A percentile compares a stretch with the other conserved stretches of the same genome.
These are phyloP conservation scores for Amanita rubescens DNA, from an alignment of 768 basidiomycete species.

Conservation along the genomic window DNA sequence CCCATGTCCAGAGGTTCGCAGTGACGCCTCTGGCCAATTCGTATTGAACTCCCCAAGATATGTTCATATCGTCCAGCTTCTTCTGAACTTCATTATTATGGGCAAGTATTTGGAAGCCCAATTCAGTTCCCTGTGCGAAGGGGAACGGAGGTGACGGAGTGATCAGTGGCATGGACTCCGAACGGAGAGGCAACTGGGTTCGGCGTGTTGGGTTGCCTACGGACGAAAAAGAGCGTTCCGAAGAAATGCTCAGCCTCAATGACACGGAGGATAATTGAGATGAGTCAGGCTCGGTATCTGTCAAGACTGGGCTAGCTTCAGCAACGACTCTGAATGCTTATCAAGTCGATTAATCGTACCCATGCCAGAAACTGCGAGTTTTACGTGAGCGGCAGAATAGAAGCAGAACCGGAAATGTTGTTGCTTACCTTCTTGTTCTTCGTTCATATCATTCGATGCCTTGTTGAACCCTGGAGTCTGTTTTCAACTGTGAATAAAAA, in stretches of 20 bases:
- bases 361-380: constrained; percentile 3
- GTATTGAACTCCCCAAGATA: constrained; percentile 41
- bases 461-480: not conserved
- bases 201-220: not conserved
- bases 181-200: not conserved
- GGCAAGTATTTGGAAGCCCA: constrained; percentile 25
- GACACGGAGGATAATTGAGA: not conserved
- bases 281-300: not conserved
- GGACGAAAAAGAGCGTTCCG: not conserved
- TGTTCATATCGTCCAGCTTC: constrained; percentile 26
- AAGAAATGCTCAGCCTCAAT: not conserved
- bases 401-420: not conserved
- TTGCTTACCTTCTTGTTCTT: constrained; percentile 1
- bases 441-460: not conserved
- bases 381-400: not conserved
- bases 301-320: constrained; percentile 2
- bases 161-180: not conserved
- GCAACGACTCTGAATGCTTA: not conserved
- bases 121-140: constrained; percentile 16
- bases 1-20: constrained; percentile 33
- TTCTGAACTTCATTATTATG: constrained; percentile 27
- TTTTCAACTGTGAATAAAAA: not conserved
- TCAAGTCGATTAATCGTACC: not conserved
- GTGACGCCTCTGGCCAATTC: constrained; percentile 38
- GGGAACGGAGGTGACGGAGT: not conserved